These are phyloP conservation scores for Pseudonitzschia delicatissima DNA, from an alignment of 108 stramenopile genomes.

Conservation along the genomic window DNA sequence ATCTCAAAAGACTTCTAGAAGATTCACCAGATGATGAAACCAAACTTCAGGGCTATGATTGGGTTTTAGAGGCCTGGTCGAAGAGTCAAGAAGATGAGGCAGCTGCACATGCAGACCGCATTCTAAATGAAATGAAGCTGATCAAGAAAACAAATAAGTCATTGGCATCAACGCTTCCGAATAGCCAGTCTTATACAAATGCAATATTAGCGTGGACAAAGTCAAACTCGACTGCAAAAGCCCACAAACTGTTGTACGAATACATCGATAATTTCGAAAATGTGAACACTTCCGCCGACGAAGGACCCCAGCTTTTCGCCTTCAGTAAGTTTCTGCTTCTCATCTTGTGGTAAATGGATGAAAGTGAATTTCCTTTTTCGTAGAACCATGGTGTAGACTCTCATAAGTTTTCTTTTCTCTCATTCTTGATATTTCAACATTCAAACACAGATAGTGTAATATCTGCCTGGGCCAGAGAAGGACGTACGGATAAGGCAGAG, in stretches of 20 bases:
- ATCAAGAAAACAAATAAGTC: slow-evolving; percentile 14
- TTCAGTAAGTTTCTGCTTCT: slow-evolving; percentile 23
- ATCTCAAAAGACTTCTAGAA: slow-evolving; percentile 24
- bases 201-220: slow-evolving; percentile 47
- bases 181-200: slow-evolving; percentile 38
- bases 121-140: slow-evolving; percentile 30
- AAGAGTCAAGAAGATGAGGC: slow-evolving; percentile 29
- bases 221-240: slow-evolving; percentile 14
- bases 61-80: slow-evolving; percentile 45
- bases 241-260: slow-evolving; percentile 29
- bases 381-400: too few species aligned
- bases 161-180: slow-evolving; percentile 10
- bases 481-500: slow-evolving; percentile 32
- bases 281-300: slow-evolving; percentile 14
- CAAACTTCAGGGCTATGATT: slow-evolving; percentile 28
- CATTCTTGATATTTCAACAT: background rate
- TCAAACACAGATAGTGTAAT: slow-evolving; percentile 35
- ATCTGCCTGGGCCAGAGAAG: slow-evolving; percentile 35
- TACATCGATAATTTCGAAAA: slow-evolving; percentile 22
- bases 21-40: slow-evolving; percentile 20
- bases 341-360: background rate
- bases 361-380: too few species aligned
- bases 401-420: background rate
- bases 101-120: slow-evolving; percentile 21
- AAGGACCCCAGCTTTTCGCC: slow-evolving; percentile 36